Evolutionary conservation across 768 basidiomycete species (phyloP).

Genomic region (Lentinula detonsa): DNA sequence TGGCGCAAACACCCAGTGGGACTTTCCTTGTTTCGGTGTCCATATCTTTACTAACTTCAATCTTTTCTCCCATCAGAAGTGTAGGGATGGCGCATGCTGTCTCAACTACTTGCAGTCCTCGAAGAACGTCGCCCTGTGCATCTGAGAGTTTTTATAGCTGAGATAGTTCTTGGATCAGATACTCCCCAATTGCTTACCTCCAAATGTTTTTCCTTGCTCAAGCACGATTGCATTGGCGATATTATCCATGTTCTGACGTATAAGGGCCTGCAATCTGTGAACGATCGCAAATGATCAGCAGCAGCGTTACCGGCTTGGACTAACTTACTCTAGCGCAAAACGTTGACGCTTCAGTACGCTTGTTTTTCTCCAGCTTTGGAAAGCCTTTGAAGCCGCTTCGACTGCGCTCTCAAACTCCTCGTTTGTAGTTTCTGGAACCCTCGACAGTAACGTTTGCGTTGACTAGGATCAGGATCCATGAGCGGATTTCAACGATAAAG

Average conservation of each 20-base stretch:
- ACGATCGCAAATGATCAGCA: background rate
- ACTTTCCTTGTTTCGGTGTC: conserved; percentile 83
- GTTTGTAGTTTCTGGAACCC: conserved; percentile 83
- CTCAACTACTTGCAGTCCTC: conserved; percentile 88
- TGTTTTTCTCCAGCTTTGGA: conserved; percentile 82
- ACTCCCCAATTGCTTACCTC: conserved; percentile 40
- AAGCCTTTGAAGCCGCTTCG: conserved; percentile 77
- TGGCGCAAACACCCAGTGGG: conserved; percentile 84
- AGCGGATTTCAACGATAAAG: background rate
- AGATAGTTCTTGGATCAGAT: background rate
- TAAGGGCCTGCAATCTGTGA: conserved; percentile 68
- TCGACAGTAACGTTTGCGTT: conserved; percentile 83
- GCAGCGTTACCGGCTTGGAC: background rate
- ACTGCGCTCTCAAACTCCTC: conserved; percentile 81
- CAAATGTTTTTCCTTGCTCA: conserved; percentile 93
- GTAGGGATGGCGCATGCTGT: conserved; percentile 77
- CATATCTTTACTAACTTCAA: conserved; percentile 87
- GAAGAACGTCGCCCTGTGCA: conserved; percentile 90
- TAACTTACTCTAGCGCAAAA: conserved; percentile 60
- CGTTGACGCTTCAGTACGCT: conserved; percentile 83
- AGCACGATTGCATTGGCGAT: conserved; percentile 86
- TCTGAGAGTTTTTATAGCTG: conserved; percentile 37
- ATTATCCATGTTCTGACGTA: conserved; percentile 80
- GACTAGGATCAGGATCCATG: conserved; percentile 40
- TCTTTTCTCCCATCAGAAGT: conserved; percentile 32